Evolutionary conservation across 2,329 filamentous ascomycete genomes (phyloP).

Genomic region (Pyrenophora graminea): DNA sequence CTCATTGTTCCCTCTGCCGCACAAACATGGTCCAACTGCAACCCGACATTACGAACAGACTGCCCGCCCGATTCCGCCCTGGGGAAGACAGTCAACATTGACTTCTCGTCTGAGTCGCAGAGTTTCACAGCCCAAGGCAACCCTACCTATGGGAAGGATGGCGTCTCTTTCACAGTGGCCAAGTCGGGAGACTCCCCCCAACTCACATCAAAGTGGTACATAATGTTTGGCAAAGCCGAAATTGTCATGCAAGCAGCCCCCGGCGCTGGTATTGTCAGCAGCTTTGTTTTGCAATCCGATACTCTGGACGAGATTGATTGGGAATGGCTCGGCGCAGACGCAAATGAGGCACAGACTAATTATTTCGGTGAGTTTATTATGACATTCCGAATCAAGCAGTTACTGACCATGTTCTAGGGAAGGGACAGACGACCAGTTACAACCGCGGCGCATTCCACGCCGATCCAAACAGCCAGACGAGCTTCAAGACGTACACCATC

Average conservation of each 20-base stretch:
- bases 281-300: slow-evolving; percentile 88
- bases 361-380: slow-evolving; percentile 67
- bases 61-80: slow-evolving; percentile 81
- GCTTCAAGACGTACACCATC: slow-evolving; percentile 84
- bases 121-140: slow-evolving; percentile 74
- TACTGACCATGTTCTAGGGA: slow-evolving; percentile 51
- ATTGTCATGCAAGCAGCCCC: slow-evolving; percentile 83
- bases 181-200: slow-evolving; percentile 82
- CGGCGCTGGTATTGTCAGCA: slow-evolving; percentile 90
- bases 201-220: slow-evolving; percentile 90
- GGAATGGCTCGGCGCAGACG: slow-evolving; percentile 87
- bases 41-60: slow-evolving; percentile 57
- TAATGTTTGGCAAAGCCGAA: slow-evolving; percentile 96
- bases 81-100: slow-evolving; percentile 78
- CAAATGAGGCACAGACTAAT: slow-evolving; percentile 85
- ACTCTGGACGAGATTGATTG: slow-evolving; percentile 94
- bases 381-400: too few relatives aligned
- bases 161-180: slow-evolving; percentile 79
- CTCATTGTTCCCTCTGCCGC: slow-evolving; percentile 48
- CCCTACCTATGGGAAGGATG: slow-evolving; percentile 74
- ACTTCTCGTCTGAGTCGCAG: slow-evolving; percentile 78
- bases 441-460: slow-evolving; percentile 84
- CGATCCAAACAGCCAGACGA: slow-evolving; percentile 67
- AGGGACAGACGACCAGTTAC: slow-evolving; percentile 82
- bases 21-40: slow-evolving; percentile 62